Conservation (phyloP, 768 basidiomycete genomes). For the Sutorius australiensis region DNA sequence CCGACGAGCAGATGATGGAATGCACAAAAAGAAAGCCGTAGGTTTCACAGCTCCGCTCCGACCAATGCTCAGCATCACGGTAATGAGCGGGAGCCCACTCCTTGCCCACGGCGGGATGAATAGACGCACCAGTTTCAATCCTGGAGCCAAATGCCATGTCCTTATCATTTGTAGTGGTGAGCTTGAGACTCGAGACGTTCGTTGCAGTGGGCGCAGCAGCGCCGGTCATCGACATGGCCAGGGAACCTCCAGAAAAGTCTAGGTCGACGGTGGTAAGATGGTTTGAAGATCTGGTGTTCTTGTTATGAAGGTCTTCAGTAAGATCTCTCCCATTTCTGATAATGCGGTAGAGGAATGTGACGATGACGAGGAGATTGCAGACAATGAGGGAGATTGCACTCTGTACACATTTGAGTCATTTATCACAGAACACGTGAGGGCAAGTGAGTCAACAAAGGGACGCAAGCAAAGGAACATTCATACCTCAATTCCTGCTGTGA, state of each 20-base stretch:
- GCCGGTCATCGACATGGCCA: not conserved
- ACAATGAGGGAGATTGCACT: constrained; percentile 38
- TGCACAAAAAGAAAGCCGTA: not conserved
- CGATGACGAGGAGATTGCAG: constrained; percentile 40
- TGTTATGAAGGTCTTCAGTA: constrained; percentile 1
- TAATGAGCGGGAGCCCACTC: not conserved
- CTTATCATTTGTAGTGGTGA: not conserved
- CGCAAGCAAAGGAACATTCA: not conserved
- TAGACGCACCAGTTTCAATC: not conserved
- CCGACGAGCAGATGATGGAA: not conserved
- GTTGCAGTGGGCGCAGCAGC: constrained; percentile 3
- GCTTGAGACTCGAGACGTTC: constrained; percentile 3
- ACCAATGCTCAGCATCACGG: not conserved
- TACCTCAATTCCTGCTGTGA: constrained; percentile 44
- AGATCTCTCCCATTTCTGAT: constrained; percentile 9
- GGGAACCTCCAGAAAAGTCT: constrained; percentile 7
- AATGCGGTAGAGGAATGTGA: constrained; percentile 32
- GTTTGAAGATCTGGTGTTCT: not conserved
- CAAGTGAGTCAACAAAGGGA: not conserved
- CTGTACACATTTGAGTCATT: constrained; percentile 16
- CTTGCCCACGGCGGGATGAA: not conserved
- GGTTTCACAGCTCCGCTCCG: not conserved
- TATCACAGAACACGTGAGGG: not conserved
- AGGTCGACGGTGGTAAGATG: constrained; percentile 28
- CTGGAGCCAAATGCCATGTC: constrained; percentile 3